Base-by-base conservation (phyloP, 2,329 filamentous ascomycete genomes). In the Aspergillus terreus region DNA sequence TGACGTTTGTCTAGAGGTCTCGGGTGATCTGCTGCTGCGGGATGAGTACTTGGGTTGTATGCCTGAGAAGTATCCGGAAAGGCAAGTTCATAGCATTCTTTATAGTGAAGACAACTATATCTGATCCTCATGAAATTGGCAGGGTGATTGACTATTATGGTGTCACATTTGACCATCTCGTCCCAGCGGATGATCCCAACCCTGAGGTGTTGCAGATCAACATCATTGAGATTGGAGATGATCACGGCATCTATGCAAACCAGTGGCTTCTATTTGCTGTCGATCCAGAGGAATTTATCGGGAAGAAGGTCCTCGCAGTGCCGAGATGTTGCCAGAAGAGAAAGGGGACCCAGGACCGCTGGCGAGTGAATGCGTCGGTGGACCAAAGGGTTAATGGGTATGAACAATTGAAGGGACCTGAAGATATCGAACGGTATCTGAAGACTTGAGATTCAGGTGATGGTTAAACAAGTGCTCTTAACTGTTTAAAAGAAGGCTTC, bases 191-290 rank as follows among this genome's bases (percentile, higher is more conserved):
- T 35, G 67, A 76, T 46, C 32, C 33, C 23, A 58, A 71, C 53
- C 73, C 70, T n/a, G 71, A 76, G 51, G 70, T 74, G 1, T 54
- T 76, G 15, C 67, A 72, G 56, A 71, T 76, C 42, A 75, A 73
- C 42, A 74, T 77, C 46, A 58, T 72, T 44, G 73, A 76, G 63
- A 58, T 72, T 27, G 71, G 76, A 17, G 61, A 66, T 47, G 63
- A 69, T 53, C 49, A 55, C 43, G 68, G 66, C 4, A 55, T 49
- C 21, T 73, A 72, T 55, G 70, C 47, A 32, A 75, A 72, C 35
- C 55, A 61, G 44, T 56, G 57, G 46, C 57, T 73, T 41, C 60
- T 51, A 3, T 74, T 75, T 51, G 40, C 54, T 9, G 63, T 75
- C 10, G 58, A 76, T 56, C 58, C 66, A 14, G 60, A 55, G 25